Conservation (phyloP, 108 stramenopile species). For the Bacterosira constricta region DNA sequence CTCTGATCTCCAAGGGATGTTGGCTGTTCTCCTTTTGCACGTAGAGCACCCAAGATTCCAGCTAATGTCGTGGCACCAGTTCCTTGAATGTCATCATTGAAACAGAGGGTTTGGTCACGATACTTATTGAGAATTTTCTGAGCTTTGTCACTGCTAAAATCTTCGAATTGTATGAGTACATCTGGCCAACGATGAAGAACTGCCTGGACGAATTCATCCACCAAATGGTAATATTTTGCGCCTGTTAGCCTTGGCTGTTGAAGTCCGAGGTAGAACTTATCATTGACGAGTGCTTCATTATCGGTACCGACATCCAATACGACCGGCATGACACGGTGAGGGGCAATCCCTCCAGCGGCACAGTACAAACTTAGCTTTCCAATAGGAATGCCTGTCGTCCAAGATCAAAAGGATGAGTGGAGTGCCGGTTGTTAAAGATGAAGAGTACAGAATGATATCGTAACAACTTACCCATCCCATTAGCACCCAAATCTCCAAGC, state of each 20-base stretch:
- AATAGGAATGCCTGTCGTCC: constrained; percentile 93
- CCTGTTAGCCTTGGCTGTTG: constrained; percentile 80
- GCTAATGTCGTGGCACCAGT: constrained; percentile 92
- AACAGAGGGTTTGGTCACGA: constrained; percentile 87
- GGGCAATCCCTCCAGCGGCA: constrained; percentile 97
- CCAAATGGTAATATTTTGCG: constrained; percentile 80
- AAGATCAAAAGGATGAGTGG: no score
- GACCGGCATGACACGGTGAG: constrained; percentile 95
- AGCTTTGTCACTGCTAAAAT: constrained; percentile 89
- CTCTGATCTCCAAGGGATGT: constrained; percentile 82
- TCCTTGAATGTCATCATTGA: constrained; percentile 99
- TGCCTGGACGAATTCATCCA: constrained; percentile 97
- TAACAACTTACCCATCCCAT: no score
- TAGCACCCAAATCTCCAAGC: constrained; percentile 95
- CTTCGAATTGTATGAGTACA: constrained; percentile 97
- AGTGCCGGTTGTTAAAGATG: no score
- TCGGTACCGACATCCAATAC: constrained; percentile 98
- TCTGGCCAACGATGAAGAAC: constrained; percentile 93
- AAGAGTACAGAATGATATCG: no score
- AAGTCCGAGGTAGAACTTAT: constrained; percentile 94
- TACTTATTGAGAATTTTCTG: constrained; percentile 92
- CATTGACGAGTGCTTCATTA: constrained; percentile 88
- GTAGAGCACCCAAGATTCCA: constrained; percentile 80
- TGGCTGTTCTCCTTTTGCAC: constrained; percentile 74
- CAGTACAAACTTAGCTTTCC: constrained; percentile 96